Percentiles rank a stretch among this genome's conserved stretches.
phyloP scores from a whole-genome alignment of 2,329 filamentous ascomycete genomes.

The Venturia pyrina region DNA sequence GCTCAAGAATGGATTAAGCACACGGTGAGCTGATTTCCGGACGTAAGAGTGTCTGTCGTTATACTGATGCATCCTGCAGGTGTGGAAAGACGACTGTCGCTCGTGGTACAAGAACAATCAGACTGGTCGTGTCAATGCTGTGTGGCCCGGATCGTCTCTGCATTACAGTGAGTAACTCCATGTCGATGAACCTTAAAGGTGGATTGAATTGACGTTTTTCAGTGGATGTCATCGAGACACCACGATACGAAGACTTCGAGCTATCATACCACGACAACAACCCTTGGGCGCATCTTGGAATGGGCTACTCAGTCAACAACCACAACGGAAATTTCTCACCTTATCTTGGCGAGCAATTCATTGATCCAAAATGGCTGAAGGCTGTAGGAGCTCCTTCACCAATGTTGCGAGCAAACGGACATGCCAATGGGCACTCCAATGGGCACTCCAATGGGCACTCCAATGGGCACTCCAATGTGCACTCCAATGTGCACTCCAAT shows the following conservation, averaged over 20 bases:
- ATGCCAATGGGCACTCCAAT: not conserved
- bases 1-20: slow-evolving; percentile 39
- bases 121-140: slow-evolving; percentile 24
- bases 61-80: slow-evolving; percentile 14
- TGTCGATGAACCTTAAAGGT: not conserved
- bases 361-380: slow-evolving; percentile 34
- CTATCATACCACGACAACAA: slow-evolving; percentile 32
- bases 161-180: slow-evolving; percentile 30
- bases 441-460: not conserved
- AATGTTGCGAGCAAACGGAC: not conserved
- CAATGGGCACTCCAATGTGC: not conserved
- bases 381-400: slow-evolving; percentile 17
- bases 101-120: slow-evolving; percentile 37
- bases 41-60: not conserved
- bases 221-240: slow-evolving; percentile 26
- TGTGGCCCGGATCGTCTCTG: slow-evolving; percentile 42
- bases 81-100: slow-evolving; percentile 31
- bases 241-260: slow-evolving; percentile 35
- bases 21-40: slow-evolving; percentile 18
- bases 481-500: not conserved
- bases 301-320: slow-evolving; percentile 28
- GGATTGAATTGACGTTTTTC: not conserved
- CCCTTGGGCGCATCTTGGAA: slow-evolving; percentile 32
- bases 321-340: slow-evolving; percentile 26
- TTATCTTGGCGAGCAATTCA: slow-evolving; percentile 29